Percentiles rank a stretch among this genome's conserved stretches.
Conservation (phyloP, 768 basidiomycete genomes). For the Boletus huronensis region DNA sequence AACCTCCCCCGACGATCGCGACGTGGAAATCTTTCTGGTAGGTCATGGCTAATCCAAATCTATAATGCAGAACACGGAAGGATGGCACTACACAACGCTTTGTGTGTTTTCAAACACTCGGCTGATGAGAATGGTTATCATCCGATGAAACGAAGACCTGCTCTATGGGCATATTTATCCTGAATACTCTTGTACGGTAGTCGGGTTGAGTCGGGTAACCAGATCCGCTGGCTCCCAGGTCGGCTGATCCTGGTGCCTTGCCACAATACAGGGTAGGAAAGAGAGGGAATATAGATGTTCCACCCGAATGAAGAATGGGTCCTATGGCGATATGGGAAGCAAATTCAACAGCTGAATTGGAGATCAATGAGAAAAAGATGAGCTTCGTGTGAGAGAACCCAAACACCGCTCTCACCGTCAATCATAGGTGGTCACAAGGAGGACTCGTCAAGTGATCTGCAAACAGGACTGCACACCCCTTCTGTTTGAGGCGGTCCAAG, state of each 20-base stretch:
- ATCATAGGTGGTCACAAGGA: conserved; percentile 19
- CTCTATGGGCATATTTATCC: not conserved
- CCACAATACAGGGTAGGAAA: not conserved
- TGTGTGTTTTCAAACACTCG: not conserved
- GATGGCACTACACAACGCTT: not conserved
- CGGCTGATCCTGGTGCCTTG: not conserved
- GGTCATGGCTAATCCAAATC: not conserved
- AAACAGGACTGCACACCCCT: conserved; percentile 30
- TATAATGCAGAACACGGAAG: not conserved
- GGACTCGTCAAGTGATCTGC: conserved; percentile 9
- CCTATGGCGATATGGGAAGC: not conserved
- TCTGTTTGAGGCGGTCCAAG: conserved; percentile 31
- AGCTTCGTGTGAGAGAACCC: not conserved
- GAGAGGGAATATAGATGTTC: not conserved
- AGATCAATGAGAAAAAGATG: not conserved
- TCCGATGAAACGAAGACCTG: not conserved
- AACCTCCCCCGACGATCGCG: conserved; percentile 55
- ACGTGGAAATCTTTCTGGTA: conserved; percentile 42
- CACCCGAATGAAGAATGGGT: not conserved
- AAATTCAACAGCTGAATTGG: not conserved
- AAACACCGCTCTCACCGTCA: conserved; percentile 2
- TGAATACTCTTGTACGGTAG: not conserved
- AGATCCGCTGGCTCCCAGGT: not conserved
- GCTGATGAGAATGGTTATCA: not conserved
- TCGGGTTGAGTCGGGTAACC: not conserved